A percentile compares a stretch with the other conserved stretches of the same genome.
Evolutionary conservation across 192 early-diverging fungal genomes (phyloP).

Genomic region (Diversispora eburnea): DNA sequence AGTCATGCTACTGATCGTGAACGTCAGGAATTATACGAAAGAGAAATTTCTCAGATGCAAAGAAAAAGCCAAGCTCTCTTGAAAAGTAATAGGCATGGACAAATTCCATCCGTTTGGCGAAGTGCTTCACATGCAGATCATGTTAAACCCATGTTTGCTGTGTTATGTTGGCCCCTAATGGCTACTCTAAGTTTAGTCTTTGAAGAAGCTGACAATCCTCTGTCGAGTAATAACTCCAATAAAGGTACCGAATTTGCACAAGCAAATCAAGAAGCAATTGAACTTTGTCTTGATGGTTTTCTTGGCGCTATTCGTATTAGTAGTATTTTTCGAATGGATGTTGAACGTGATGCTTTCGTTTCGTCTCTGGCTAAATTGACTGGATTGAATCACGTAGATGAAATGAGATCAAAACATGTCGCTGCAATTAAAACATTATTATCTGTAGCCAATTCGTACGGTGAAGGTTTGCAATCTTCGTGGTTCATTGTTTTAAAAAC

Average conservation of each 20-base stretch:
- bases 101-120: conserved; percentile 45
- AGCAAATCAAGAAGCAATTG: conserved; percentile 55
- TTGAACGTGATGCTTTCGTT: conserved; percentile 89
- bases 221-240: conserved; percentile 32
- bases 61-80: conserved; percentile 67
- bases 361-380: conserved; percentile 86
- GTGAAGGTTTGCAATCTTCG: conserved; percentile 56
- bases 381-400: conserved; percentile 73
- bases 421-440: conserved; percentile 83
- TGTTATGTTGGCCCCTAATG: conserved; percentile 82
- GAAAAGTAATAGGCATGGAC: conserved; percentile 44
- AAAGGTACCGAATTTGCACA: conserved; percentile 41
- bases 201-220: conserved; percentile 74
- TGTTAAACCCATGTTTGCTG: conserved; percentile 87
- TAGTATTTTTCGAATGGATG: conserved; percentile 81
- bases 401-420: conserved; percentile 87
- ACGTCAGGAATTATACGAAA: conserved; percentile 58
- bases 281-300: conserved; percentile 77
- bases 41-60: conserved; percentile 64
- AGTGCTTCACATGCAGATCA: conserved; percentile 80
- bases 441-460: conserved; percentile 65
- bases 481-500: conserved; percentile 84
- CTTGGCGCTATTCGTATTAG: conserved; percentile 73
- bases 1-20: conserved; percentile 35
- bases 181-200: conserved; percentile 78